phyloP scores from a whole-genome alignment of 2,329 filamentous ascomycete genomes.

The Lecanosticta acicola region DNA sequence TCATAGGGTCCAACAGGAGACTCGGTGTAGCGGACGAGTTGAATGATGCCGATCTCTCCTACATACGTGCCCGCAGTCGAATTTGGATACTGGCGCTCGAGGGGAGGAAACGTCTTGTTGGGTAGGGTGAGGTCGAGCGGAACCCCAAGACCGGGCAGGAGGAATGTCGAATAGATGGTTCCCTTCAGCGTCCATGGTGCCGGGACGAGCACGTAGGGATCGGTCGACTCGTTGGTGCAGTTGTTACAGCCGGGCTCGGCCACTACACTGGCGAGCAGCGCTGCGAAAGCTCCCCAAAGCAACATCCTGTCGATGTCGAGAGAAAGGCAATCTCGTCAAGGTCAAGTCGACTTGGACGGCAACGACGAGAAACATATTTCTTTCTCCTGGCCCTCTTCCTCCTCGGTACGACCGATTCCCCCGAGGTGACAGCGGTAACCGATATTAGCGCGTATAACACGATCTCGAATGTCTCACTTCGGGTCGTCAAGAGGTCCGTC shows the following conservation, averaged over 20 bases:
- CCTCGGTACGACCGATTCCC: background rate
- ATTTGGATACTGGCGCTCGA: conserved; percentile 10
- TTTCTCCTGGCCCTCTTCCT: background rate
- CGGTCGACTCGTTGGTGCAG: conserved; percentile 17
- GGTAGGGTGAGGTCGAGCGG: conserved; percentile 7
- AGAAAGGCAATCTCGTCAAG: too few species aligned
- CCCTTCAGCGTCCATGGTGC: conserved; percentile 18
- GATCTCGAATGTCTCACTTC: background rate
- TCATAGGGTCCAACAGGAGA: conserved; percentile 20
- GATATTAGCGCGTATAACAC: conserved; percentile 1
- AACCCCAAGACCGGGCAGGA: conserved; percentile 9
- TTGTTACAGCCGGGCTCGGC: conserved; percentile 7
- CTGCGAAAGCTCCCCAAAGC: background rate
- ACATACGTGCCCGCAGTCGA: conserved; percentile 11
- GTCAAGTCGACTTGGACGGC: too few species aligned
- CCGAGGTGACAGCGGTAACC: background rate
- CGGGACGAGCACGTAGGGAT: conserved; percentile 8
- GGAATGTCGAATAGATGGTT: conserved; percentile 12
- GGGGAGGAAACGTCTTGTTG: conserved; percentile 11
- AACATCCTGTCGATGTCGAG: background rate
- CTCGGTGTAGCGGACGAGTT: conserved; percentile 19
- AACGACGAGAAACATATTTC: background rate
- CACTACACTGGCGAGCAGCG: background rate
- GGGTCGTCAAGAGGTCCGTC: background rate
- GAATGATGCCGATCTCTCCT: conserved; percentile 18